These are phyloP conservation scores for Lophiostoma macrostomum DNA, from an alignment of 495 filamentous ascomycete genomes.

Conservation along the genomic window DNA sequence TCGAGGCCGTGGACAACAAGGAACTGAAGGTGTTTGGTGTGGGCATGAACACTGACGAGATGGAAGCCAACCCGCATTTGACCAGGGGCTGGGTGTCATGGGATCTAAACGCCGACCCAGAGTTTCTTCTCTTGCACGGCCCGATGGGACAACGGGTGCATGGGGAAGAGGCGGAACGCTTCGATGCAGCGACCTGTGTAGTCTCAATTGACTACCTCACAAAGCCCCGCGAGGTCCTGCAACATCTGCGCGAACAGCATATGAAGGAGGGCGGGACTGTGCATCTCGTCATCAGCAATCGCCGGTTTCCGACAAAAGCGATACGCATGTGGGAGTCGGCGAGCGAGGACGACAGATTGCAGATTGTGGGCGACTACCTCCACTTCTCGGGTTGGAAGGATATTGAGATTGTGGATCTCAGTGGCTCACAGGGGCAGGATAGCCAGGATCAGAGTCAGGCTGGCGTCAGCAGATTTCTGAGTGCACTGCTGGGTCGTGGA, in stretches of 20 bases:
- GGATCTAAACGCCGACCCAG: constrained; percentile 42
- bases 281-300: constrained; percentile 48
- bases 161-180: constrained; percentile 9
- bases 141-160: not conserved
- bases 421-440: constrained; percentile 37
- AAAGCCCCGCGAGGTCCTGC: constrained; percentile 41
- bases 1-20: constrained; percentile 44
- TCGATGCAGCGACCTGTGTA: constrained; percentile 45
- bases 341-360: constrained; percentile 35
- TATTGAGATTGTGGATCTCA: constrained; percentile 48
- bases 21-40: constrained; percentile 52
- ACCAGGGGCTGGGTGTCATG: constrained; percentile 28
- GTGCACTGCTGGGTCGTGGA: constrained; percentile 27
- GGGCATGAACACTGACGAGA: constrained; percentile 44
- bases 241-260: constrained; percentile 29
- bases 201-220: constrained; percentile 49
- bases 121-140: constrained; percentile 17
- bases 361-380: constrained; percentile 49
- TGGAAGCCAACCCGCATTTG: constrained; percentile 42
- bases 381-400: constrained; percentile 46
- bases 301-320: constrained; percentile 48
- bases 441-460: constrained; percentile 8
- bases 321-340: constrained; percentile 32
- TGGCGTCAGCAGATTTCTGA: constrained; percentile 30
- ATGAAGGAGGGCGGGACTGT: constrained; percentile 40